A percentile compares a stretch with the other conserved stretches of the same genome.
Conservation (phyloP, 208 protist species). For the Leishmania mexicana region DNA sequence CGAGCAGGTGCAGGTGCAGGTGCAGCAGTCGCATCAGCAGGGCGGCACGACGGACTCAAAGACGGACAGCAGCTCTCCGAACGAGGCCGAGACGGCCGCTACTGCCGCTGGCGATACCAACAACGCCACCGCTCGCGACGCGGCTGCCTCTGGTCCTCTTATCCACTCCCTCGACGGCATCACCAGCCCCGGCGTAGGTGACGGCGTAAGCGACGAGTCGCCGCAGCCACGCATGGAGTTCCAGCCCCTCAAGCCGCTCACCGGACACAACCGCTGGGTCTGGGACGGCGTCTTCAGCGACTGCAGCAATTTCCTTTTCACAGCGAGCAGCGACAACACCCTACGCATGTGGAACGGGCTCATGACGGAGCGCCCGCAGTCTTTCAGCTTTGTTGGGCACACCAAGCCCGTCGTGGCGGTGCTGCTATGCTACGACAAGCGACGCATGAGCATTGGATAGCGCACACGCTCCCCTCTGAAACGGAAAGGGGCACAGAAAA, state of each 20-base stretch:
- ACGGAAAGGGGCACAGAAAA: not conserved
- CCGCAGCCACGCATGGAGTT: slow-evolving; percentile 40
- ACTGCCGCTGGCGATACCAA: not conserved
- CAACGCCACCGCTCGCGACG: not conserved
- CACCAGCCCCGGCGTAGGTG: slow-evolving; percentile 19
- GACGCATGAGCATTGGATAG: slow-evolving; percentile 4
- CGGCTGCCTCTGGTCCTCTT: not conserved
- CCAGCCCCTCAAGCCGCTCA: slow-evolving; percentile 61
- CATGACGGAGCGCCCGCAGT: slow-evolving; percentile 61
- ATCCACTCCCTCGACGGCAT: slow-evolving; percentile 18
- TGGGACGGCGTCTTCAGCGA: slow-evolving; percentile 88
- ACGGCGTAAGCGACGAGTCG: slow-evolving; percentile 53
- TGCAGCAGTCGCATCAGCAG: not conserved
- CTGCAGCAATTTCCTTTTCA: slow-evolving; percentile 75
- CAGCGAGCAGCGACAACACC: slow-evolving; percentile 76
- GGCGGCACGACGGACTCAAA: not conserved
- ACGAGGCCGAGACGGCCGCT: not conserved
- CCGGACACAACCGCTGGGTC: slow-evolving; percentile 82
- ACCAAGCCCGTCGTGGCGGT: slow-evolving; percentile 80
- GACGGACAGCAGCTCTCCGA: not conserved
- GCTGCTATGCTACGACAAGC: slow-evolving; percentile 40
- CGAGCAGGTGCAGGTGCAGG: not conserved
- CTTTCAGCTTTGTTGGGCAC: slow-evolving; percentile 69
- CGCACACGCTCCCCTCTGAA: too few relatives aligned
- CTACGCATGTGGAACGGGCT: slow-evolving; percentile 81